These are phyloP conservation scores for Leccinum subrobustum DNA, from an alignment of 1,284 basidiomycete genomes.

Conservation along the genomic window DNA sequence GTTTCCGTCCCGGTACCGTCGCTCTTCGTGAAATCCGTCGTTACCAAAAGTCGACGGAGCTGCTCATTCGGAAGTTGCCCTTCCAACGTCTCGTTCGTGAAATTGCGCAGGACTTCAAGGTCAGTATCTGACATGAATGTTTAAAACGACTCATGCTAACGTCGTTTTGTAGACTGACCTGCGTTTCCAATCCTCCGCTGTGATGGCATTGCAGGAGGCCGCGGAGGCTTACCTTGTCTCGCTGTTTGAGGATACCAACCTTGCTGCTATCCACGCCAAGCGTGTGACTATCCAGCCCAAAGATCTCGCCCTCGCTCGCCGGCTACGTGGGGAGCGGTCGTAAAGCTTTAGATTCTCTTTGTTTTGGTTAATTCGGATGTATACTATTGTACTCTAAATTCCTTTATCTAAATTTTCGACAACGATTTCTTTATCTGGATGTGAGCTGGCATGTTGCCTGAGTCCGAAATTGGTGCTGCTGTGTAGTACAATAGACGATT, in stretches of 20 bases:
- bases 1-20: slow-evolving; percentile 96
- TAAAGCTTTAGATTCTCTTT: slow-evolving; percentile 7
- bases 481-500: too few relatives aligned
- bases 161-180: slow-evolving; percentile 58
- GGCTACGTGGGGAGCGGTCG: slow-evolving; percentile 34
- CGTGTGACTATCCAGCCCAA: slow-evolving; percentile 72
- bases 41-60: slow-evolving; percentile 94
- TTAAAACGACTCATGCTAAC: too few relatives aligned
- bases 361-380: background rate
- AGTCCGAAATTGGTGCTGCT: background rate
- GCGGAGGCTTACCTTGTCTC: slow-evolving; percentile 80
- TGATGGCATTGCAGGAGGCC: slow-evolving; percentile 76
- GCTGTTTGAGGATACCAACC: slow-evolving; percentile 71
- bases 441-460: background rate
- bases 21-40: slow-evolving; percentile 96
- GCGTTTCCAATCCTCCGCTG: slow-evolving; percentile 74
- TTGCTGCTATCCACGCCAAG: slow-evolving; percentile 76
- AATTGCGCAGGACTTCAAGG: slow-evolving; percentile 75
- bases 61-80: slow-evolving; percentile 89
- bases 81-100: slow-evolving; percentile 75
- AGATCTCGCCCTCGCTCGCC: slow-evolving; percentile 50
- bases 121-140: slow-evolving; percentile 22
- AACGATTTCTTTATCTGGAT: background rate
- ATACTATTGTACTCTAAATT: background rate
- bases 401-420: background rate